These are phyloP conservation scores for Penstemon barbatus DNA, from an alignment of 257 asterid species.

Conservation along the genomic window DNA sequence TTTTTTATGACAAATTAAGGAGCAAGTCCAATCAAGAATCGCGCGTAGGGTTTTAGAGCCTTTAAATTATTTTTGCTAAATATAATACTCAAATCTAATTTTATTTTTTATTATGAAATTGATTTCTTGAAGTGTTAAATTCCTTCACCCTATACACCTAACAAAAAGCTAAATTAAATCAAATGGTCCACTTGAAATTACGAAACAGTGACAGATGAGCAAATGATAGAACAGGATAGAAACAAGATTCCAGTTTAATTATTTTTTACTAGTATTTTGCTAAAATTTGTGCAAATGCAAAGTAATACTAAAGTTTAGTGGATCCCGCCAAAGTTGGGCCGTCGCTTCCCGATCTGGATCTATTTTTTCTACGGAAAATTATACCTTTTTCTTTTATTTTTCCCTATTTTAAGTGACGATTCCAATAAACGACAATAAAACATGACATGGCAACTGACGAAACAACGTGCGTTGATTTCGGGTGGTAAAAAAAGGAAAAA, in stretches of 20 bases:
- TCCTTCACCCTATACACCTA: too few relatives aligned
- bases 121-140: too few relatives aligned
- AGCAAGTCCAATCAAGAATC: too few relatives aligned
- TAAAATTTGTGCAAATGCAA: background rate
- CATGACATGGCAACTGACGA: slow-evolving; percentile 32
- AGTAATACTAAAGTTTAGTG: background rate
- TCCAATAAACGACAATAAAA: slow-evolving; percentile 31
- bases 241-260: slow-evolving; percentile 29
- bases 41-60: too few relatives aligned
- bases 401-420: slow-evolving; percentile 16
- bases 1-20: too few relatives aligned
- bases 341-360: background rate
- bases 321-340: background rate
- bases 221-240: slow-evolving; percentile 14
- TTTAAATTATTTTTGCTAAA: too few relatives aligned
- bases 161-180: background rate
- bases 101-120: too few relatives aligned
- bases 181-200: slow-evolving; percentile 22
- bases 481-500: background rate
- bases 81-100: too few relatives aligned
- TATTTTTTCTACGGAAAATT: background rate
- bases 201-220: slow-evolving; percentile 11
- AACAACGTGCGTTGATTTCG: slow-evolving; percentile 35
- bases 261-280: background rate
- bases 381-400: background rate